Percentiles rank a stretch among this genome's conserved stretches.
Conservation (phyloP, 106 monocot species). For the Allium fistulosum region DNA sequence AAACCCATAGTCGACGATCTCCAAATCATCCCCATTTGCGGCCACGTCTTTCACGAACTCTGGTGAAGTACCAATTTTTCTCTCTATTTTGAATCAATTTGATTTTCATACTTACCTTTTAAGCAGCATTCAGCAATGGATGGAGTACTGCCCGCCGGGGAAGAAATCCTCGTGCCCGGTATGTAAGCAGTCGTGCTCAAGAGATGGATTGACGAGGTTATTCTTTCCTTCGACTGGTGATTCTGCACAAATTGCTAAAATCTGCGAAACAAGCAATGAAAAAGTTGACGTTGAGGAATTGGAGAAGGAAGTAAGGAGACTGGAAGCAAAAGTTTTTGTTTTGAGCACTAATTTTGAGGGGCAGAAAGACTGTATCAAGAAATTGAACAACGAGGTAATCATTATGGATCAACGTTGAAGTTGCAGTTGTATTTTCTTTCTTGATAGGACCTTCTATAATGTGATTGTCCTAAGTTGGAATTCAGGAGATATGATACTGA, state of each 20-base stretch:
- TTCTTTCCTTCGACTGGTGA: slow-evolving; percentile 75
- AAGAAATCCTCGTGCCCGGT: slow-evolving; percentile 82
- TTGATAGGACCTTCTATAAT: no score
- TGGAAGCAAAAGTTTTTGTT: slow-evolving; percentile 37
- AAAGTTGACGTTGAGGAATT: slow-evolving; percentile 27
- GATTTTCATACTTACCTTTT: neutral
- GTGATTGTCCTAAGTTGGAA: no score
- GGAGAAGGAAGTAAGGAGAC: slow-evolving; percentile 32
- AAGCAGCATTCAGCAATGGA: slow-evolving; percentile 85
- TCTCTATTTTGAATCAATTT: neutral
- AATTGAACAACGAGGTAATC: slow-evolving; percentile 48
- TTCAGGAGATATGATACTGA: no score
- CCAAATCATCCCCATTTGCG: slow-evolving; percentile 75
- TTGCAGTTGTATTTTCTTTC: no score
- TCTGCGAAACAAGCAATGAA: neutral
- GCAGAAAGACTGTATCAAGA: slow-evolving; percentile 39
- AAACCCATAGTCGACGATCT: slow-evolving; percentile 63
- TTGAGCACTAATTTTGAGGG: slow-evolving; percentile 24
- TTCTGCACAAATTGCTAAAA: slow-evolving; percentile 6
- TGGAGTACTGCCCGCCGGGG: slow-evolving; percentile 83
- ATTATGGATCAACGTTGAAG: neutral
- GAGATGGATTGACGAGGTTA: slow-evolving; percentile 39
- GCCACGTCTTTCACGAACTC: slow-evolving; percentile 97
- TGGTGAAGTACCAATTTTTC: slow-evolving; percentile 27
- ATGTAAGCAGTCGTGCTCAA: slow-evolving; percentile 78